A percentile compares a stretch with the other conserved stretches of the same genome.
Evolutionary conservation across 192 early-diverging fungal species (phyloP).

Genomic region (Coemansia sp.): DNA sequence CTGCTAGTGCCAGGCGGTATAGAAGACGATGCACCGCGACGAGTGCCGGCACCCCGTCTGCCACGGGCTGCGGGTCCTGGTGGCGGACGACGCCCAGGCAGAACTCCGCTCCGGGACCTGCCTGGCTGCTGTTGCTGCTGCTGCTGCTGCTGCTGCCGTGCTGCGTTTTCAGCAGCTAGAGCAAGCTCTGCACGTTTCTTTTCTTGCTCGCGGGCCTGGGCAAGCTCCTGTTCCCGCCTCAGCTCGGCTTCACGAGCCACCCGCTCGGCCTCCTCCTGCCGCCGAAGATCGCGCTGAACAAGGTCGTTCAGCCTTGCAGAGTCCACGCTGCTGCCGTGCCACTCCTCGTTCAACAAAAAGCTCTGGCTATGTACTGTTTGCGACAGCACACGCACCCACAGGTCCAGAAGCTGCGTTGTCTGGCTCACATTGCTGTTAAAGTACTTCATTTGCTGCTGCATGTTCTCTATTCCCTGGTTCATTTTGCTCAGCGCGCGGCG

Average conservation of each 20-base stretch:
- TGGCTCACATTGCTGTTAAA: constrained; percentile 57
- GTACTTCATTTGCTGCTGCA: constrained; percentile 50
- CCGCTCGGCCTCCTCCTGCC: constrained; percentile 34
- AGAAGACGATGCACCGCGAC: constrained; percentile 8
- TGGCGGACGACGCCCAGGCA: constrained; percentile 14
- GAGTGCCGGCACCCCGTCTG: constrained; percentile 1
- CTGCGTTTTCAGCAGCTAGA: constrained; percentile 1
- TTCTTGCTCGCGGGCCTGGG: constrained; percentile 39
- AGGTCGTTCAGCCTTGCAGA: constrained; percentile 25
- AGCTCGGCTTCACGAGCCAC: constrained; percentile 13
- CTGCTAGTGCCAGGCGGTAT: constrained; percentile 21
- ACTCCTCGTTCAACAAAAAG: constrained; percentile 50
- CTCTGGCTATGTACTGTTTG: constrained; percentile 56
- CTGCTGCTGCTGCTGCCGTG: neutral
- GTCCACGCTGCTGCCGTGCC: constrained; percentile 52
- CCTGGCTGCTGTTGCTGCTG: neutral
- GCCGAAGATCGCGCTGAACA: constrained; percentile 23
- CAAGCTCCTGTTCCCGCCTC: constrained; percentile 13
- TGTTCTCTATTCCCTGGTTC: constrained; percentile 48
- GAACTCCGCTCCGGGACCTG: constrained; percentile 3
- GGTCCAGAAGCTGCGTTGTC: constrained; percentile 56
- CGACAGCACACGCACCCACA: constrained; percentile 56
- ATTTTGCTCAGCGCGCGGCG: constrained; percentile 44
- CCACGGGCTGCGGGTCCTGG: constrained; percentile 12
- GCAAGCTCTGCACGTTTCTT: constrained; percentile 25